A percentile compares a stretch with the other conserved stretches of the same genome.
Evolutionary conservation across 306 rosid species (phyloP).

Genomic region (Quercus dentata): DNA sequence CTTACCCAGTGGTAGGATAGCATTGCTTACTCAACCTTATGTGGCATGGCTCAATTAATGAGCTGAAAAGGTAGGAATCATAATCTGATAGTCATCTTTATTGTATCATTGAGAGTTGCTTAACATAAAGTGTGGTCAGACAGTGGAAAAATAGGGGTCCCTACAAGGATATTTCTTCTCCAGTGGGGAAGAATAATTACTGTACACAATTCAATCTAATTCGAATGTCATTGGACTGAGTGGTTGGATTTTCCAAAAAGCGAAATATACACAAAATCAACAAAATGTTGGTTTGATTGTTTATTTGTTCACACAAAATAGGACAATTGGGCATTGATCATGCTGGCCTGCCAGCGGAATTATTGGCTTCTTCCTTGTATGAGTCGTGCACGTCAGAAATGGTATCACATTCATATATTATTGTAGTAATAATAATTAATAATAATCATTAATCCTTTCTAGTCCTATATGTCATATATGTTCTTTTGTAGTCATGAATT

Average conservation of each 20-base stretch:
- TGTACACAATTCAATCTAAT: neutral
- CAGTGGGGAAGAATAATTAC: neutral
- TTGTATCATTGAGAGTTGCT: no score
- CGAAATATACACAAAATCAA: neutral
- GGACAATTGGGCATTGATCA: neutral
- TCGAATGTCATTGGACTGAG: neutral
- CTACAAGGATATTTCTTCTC: neutral
- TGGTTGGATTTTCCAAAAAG: neutral
- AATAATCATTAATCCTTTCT: no score
- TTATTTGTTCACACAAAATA: neutral
- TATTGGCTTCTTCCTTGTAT: neutral
- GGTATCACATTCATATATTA: neutral
- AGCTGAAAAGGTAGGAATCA: no score
- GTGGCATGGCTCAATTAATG: no score
- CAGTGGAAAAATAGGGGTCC: neutral
- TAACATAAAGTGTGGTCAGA: no score
- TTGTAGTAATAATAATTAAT: neutral
- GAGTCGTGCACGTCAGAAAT: slow-evolving; percentile 17
- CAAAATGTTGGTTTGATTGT: neutral
- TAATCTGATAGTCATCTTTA: no score
- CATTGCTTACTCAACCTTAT: no score
- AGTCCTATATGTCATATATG: neutral
- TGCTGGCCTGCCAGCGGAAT: neutral
- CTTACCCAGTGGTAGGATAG: no score
- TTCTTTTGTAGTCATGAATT: neutral